Evolutionary conservation across 2,329 filamentous ascomycete species (phyloP).

Genomic region (Aureobasidium sp.): DNA sequence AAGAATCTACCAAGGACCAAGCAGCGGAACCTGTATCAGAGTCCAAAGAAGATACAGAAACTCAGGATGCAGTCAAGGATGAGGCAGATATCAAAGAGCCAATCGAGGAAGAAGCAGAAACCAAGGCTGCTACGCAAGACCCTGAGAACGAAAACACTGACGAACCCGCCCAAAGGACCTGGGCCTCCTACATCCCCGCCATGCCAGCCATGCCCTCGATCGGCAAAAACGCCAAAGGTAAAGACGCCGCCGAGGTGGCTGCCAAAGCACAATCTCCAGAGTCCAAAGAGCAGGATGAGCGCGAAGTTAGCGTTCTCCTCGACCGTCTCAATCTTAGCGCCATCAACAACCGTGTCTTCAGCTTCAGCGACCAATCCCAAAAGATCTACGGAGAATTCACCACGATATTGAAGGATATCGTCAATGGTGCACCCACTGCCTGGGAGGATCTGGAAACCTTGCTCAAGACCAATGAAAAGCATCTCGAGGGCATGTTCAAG

Average conservation of each 20-base stretch:
- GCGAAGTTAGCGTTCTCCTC: slow-evolving; percentile 71
- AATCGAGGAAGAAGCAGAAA: not conserved
- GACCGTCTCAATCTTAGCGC: slow-evolving; percentile 78
- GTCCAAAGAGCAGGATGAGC: slow-evolving; percentile 49
- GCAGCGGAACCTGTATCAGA: not conserved
- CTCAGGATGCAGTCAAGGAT: slow-evolving; percentile 29
- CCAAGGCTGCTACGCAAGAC: not conserved
- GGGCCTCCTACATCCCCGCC: slow-evolving; percentile 15
- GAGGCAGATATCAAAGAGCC: not conserved
- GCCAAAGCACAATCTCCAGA: slow-evolving; percentile 26
- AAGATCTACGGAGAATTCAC: slow-evolving; percentile 80
- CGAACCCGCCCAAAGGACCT: slow-evolving; percentile 1
- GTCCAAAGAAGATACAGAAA: not conserved
- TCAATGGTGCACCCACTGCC: slow-evolving; percentile 87
- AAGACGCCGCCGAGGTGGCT: not conserved
- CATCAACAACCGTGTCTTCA: slow-evolving; percentile 78
- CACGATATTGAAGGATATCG: slow-evolving; percentile 81
- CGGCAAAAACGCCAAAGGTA: not conserved
- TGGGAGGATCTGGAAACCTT: slow-evolving; percentile 78
- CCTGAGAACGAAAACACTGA: not conserved
- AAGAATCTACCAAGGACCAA: not conserved
- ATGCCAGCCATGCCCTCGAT: slow-evolving; percentile 7
- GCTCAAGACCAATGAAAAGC: slow-evolving; percentile 55
- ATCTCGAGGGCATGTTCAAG: slow-evolving; percentile 57
- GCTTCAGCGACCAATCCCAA: slow-evolving; percentile 74